Evolutionary conservation across 2,329 filamentous ascomycete species (phyloP).

Genomic region (Hymenoscyphus scutula): DNA sequence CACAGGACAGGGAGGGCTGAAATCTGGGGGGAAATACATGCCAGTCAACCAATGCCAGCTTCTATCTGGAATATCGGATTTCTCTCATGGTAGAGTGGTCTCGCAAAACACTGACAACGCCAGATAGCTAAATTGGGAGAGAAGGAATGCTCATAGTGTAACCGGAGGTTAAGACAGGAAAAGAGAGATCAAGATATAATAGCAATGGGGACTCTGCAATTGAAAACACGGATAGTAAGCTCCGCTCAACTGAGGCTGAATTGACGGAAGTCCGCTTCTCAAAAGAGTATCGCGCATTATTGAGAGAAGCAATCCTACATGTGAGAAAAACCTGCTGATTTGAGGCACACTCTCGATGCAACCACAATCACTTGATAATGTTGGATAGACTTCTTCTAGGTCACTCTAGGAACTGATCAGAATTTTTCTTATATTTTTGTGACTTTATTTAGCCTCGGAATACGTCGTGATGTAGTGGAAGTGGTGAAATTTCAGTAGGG

Average conservation of each 20-base stretch:
- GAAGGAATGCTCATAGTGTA: not conserved
- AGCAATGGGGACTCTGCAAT: not conserved
- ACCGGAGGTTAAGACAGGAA: not conserved
- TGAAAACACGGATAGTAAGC: not conserved
- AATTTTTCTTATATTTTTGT: too few species aligned
- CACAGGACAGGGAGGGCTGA: not conserved
- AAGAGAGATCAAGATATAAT: not conserved
- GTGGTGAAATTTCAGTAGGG: too few species aligned
- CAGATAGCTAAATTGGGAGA: not conserved
- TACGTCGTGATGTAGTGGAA: too few species aligned
- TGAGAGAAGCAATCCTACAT: not conserved
- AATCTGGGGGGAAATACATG: not conserved
- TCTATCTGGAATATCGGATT: not conserved
- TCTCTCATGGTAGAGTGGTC: not conserved
- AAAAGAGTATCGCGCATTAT: not conserved
- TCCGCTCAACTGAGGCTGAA: not conserved
- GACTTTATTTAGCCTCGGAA: too few species aligned
- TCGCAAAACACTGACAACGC: not conserved
- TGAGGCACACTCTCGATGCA: too few species aligned
- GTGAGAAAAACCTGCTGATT: too few species aligned
- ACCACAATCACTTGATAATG: too few species aligned
- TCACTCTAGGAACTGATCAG: too few species aligned
- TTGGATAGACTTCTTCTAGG: too few species aligned
- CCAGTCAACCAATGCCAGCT: not conserved
- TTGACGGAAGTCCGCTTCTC: not conserved